These are phyloP conservation scores for Podaxis mareebaensis DNA, from an alignment of 768 basidiomycete genomes.

Conservation along the genomic window DNA sequence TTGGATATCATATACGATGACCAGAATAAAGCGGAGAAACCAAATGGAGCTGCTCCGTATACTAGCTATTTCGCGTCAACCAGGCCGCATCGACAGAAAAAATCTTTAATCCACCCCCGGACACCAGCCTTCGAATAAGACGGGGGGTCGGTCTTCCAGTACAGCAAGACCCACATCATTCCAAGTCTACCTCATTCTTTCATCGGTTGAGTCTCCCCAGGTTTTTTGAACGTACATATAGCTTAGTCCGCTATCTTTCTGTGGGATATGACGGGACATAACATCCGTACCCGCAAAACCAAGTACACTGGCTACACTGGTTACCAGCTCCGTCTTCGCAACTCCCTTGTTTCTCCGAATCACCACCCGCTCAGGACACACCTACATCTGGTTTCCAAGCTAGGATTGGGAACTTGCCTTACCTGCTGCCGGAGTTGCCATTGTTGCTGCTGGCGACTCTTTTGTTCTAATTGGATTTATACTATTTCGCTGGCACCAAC, in stretches of 20 bases:
- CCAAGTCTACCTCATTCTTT: conserved; percentile 18
- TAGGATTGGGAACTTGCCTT: not conserved
- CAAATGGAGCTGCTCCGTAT: not conserved
- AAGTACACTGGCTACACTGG: not conserved
- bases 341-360: not conserved
- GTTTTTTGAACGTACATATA: not conserved
- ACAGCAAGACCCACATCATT: conserved; percentile 24
- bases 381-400: not conserved
- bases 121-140: conserved; percentile 34
- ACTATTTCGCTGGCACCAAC: conserved; percentile 45
- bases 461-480: conserved; percentile 51
- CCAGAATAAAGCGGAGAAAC: not conserved
- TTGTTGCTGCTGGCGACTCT: conserved; percentile 53
- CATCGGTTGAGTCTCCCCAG: not conserved
- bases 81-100: not conserved
- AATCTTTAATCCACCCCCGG: conserved; percentile 39
- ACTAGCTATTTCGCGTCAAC: conserved; percentile 16
- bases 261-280: conserved; percentile 16
- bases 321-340: not conserved
- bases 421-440: conserved; percentile 32
- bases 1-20: not conserved
- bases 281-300: conserved; percentile 14
- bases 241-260: conserved; percentile 14
- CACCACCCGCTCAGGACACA: not conserved
- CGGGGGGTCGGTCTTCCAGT: conserved; percentile 32